These are phyloP conservation scores for Cytospora chrysosperma DNA, from an alignment of 2,329 filamentous ascomycete genomes.

Conservation along the genomic window DNA sequence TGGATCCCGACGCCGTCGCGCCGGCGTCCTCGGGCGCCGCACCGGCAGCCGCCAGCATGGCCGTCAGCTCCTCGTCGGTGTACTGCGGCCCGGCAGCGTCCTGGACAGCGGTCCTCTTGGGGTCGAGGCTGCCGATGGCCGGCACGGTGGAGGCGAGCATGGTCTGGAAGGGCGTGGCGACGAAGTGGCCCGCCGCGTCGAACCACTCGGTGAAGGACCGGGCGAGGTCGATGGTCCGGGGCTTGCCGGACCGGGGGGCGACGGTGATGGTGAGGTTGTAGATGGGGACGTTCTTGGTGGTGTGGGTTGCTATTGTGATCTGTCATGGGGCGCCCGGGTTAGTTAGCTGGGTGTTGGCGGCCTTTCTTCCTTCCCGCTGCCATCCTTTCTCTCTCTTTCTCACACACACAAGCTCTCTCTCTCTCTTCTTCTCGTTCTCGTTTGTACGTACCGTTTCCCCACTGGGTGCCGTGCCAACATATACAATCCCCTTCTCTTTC, in stretches of 20 bases:
- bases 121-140: constrained; percentile 64
- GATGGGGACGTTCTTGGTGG: constrained; percentile 75
- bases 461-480: constrained; percentile 66
- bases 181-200: constrained; percentile 68
- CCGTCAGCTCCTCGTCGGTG: constrained; percentile 49
- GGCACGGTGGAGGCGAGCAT: constrained; percentile 70
- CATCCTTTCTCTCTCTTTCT: background rate
- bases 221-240: constrained; percentile 52
- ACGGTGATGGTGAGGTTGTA: constrained; percentile 73
- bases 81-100: constrained; percentile 37
- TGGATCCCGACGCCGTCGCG: constrained; percentile 29
- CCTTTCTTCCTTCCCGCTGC: background rate
- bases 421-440: background rate
- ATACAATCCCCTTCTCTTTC: constrained; percentile 80
- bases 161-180: constrained; percentile 74
- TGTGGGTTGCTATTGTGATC: constrained; percentile 71
- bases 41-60: constrained; percentile 41
- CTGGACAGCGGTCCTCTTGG: constrained; percentile 46
- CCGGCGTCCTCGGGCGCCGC: constrained; percentile 31
- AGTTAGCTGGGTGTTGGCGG: too few species aligned
- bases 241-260: constrained; percentile 36
- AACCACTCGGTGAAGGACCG: constrained; percentile 76
- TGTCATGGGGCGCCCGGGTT: constrained; percentile 36
- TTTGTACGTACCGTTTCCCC: constrained; percentile 60
- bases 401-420: too few species aligned